Conservation (phyloP, 306 rosid species). For the Begonia peltatifolia region DNA sequence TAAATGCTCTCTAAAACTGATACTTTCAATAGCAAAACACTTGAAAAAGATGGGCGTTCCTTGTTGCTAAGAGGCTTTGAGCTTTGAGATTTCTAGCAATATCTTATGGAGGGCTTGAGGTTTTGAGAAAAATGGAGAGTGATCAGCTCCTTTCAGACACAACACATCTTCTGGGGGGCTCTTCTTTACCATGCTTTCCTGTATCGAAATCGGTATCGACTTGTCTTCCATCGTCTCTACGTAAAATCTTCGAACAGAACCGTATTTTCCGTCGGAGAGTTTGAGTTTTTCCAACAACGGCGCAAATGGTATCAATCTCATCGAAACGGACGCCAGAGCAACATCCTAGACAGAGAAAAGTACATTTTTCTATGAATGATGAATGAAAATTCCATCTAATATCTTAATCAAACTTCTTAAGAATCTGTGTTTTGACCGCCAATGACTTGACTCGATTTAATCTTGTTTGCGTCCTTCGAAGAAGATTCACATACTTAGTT, state of each 20-base stretch:
- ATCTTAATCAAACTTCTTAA: too few relatives aligned
- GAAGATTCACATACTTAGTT: too few relatives aligned
- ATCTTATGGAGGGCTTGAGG: constrained; percentile 95
- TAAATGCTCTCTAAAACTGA: too few relatives aligned
- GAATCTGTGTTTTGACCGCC: background rate
- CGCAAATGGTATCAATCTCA: constrained; percentile 81
- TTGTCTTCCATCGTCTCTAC: constrained; percentile 82
- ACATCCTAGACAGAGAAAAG: constrained; percentile 40
- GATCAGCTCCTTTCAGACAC: constrained; percentile 74
- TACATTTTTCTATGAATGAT: too few relatives aligned
- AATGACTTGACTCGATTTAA: too few relatives aligned
- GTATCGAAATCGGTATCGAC: constrained; percentile 59
- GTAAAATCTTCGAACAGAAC: constrained; percentile 71
- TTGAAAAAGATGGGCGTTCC: too few relatives aligned
- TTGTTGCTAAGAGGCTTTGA: constrained; percentile 2
- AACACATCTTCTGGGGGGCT: constrained; percentile 69
- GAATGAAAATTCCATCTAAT: too few relatives aligned
- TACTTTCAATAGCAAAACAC: too few relatives aligned
- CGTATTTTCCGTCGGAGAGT: constrained; percentile 64
- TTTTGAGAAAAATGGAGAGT: constrained; percentile 90
- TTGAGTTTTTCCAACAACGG: constrained; percentile 74
- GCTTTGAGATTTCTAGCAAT: constrained; percentile 66
- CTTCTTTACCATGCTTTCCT: constrained; percentile 61
- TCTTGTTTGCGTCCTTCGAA: too few relatives aligned
- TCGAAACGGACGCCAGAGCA: constrained; percentile 82